Evolutionary conservation across 2,329 filamentous ascomycete genomes (phyloP).

Genomic region (Emydomyces testavorans): DNA sequence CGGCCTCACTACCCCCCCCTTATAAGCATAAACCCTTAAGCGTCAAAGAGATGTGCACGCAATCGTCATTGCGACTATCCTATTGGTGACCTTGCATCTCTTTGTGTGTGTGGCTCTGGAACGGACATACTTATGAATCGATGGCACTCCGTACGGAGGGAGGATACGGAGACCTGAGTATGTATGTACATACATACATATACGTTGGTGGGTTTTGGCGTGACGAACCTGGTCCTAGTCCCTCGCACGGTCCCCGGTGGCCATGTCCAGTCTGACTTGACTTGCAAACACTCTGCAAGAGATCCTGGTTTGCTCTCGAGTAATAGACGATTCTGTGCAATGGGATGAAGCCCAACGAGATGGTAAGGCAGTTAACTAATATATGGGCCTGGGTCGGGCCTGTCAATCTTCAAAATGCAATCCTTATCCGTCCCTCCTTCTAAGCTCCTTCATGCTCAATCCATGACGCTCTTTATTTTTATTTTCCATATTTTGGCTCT

Average conservation of each 20-base stretch:
- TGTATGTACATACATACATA: no score
- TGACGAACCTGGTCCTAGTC: not conserved
- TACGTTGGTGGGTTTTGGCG: constrained; percentile 6
- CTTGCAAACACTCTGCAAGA: constrained; percentile 1
- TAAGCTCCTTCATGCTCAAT: not conserved
- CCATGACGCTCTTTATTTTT: not conserved
- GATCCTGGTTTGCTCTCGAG: constrained; percentile 6
- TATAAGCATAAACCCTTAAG: not conserved
- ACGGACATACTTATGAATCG: no score
- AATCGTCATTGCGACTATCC: not conserved
- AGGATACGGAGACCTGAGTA: not conserved
- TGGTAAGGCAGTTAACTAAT: not conserved
- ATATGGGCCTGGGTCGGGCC: not conserved
- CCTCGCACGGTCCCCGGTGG: constrained; percentile 6
- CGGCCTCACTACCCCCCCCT: constrained; percentile 3
- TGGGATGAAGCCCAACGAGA: not conserved
- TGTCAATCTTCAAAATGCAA: not conserved
- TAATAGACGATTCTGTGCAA: constrained; percentile 1
- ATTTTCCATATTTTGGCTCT: not conserved
- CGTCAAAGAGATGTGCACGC: not conserved
- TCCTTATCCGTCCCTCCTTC: not conserved
- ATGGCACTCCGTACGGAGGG: not conserved
- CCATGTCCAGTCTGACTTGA: not conserved
- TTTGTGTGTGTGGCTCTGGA: constrained; percentile 5
- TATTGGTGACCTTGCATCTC: constrained; percentile 9